Percentiles rank a stretch among this genome's conserved stretches.
Evolutionary conservation across 2,329 filamentous ascomycete genomes (phyloP).

Genomic region (Clonostachys chloroleuca): DNA sequence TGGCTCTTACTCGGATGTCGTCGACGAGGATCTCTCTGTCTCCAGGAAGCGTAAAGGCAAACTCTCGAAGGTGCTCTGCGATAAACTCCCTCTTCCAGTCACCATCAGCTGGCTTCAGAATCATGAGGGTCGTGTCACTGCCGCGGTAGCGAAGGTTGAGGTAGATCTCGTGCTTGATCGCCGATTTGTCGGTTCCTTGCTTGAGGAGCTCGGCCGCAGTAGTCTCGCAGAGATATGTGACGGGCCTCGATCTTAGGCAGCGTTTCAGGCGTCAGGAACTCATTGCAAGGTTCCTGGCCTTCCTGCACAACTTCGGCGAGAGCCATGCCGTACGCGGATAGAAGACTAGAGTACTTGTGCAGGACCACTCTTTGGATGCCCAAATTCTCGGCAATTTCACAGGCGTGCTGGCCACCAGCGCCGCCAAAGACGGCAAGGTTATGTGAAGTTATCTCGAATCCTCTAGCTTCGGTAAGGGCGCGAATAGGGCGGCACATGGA

Average conservation of each 20-base stretch:
- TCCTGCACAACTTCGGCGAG: constrained; percentile 31
- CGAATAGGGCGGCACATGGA: constrained; percentile 74
- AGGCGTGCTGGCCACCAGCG: constrained; percentile 62
- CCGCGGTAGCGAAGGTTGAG: constrained; percentile 44
- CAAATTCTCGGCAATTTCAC: constrained; percentile 29
- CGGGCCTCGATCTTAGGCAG: no score
- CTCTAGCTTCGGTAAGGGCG: constrained; percentile 62
- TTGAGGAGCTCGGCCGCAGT: constrained; percentile 12
- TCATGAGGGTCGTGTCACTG: constrained; percentile 42
- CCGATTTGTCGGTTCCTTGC: constrained; percentile 30
- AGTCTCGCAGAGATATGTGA: no score
- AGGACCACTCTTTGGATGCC: constrained; percentile 33
- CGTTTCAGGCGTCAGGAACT: background rate
- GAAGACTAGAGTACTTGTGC: constrained; percentile 29
- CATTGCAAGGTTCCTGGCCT: background rate
- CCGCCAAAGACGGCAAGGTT: constrained; percentile 53
- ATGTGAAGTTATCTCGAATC: constrained; percentile 20
- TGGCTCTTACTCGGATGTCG: constrained; percentile 24
- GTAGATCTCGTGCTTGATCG: constrained; percentile 32
- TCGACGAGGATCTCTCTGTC: constrained; percentile 30
- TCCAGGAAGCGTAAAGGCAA: constrained; percentile 26
- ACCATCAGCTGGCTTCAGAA: constrained; percentile 25
- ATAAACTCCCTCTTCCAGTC: constrained; percentile 16
- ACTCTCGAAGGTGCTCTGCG: constrained; percentile 28
- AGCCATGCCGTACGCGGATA: constrained; percentile 38